phyloP scores from a whole-genome alignment of 208 protist genomes.

The Wallacemonas sp. region DNA sequence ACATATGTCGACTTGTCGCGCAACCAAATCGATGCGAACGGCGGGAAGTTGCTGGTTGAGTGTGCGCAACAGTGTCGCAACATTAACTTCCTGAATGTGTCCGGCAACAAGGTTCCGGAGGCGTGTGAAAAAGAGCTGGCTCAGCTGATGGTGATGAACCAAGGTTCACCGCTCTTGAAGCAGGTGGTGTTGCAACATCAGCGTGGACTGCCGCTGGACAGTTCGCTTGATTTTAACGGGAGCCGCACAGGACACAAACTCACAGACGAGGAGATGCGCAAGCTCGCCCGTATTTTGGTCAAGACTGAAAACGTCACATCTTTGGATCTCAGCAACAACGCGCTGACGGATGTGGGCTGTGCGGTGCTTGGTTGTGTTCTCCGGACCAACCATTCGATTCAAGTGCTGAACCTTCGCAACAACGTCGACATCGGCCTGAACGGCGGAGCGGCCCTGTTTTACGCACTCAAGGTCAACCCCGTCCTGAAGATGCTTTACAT shows the following conservation, averaged over 20 bases:
- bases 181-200: constrained; percentile 41
- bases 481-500: constrained; percentile 64
- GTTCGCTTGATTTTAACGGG: constrained; percentile 69
- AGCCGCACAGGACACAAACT: constrained; percentile 37
- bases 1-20: constrained; percentile 54
- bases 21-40: constrained; percentile 72
- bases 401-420: constrained; percentile 69
- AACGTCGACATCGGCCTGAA: constrained; percentile 60
- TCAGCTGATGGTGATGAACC: constrained; percentile 70
- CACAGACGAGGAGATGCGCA: constrained; percentile 60
- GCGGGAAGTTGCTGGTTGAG: constrained; percentile 2
- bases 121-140: constrained; percentile 39
- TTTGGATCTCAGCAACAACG: constrained; percentile 77
- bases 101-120: constrained; percentile 54
- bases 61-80: constrained; percentile 43
- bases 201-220: constrained; percentile 31
- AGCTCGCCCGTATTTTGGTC: constrained; percentile 55
- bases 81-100: constrained; percentile 36
- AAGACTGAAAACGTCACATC: constrained; percentile 40
- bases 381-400: constrained; percentile 65
- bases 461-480: constrained; percentile 76
- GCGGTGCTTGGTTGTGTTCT: constrained; percentile 74
- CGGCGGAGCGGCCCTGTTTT: constrained; percentile 72
- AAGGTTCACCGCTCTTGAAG: constrained; percentile 66
- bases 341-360: constrained; percentile 69